Evolutionary conservation across 192 early-diverging fungal genomes (phyloP), one percentile per base, ranked within the genome.

Genomic region (Rhizophlyctis rosea): DNA sequence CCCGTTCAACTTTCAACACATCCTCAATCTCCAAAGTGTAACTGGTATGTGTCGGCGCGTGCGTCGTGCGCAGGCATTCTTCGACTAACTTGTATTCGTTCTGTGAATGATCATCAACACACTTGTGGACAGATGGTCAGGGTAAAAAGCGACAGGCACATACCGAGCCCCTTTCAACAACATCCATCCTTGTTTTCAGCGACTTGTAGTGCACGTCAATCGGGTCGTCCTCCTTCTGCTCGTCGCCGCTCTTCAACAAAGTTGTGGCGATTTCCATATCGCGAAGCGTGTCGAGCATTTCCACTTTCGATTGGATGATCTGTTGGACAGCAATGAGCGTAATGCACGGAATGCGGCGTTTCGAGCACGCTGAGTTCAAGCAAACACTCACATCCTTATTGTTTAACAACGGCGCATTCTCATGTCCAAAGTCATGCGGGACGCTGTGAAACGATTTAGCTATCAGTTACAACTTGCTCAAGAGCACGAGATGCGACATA

Each of bases 21-120:
- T 74, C 59, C 29, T 69, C 58, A 32, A 76, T 68, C 21, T 65
- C 47, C 14, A 78, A 54, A 21, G 39, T 54, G 50, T 75, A 78
- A 3, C 39, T 13, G 4, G 25, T 54, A 57, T 89, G 87, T 0
- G 87, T 88, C 2, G 61, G 25, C 3, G 80, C 87, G 53, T 89
- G 87, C 1, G 86, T 82, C 48, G 87, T 84, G 28, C 59, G 54
- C 28, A 76, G 73, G 72, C 81, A 89, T 18, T 73, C 56, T 28
- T 77, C 63, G 29, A 89, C 76, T 4, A 89, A 47, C 54, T 89
- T 73, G 66, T 76, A 89, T 14, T 76, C 71, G 21, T 88, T 72
- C n/a, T n/a, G n/a, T n/a, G n/a, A n/a, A n/a, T n/a, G n/a, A n/a
- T n/a, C n/a, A n/a, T n/a, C n/a, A n/a, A n/a, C n/a, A n/a, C n/a